Percentiles rank a stretch among this genome's conserved stretches.
These are phyloP conservation scores for Aspergillus sojae DNA, from an alignment of 2,329 filamentous ascomycete species.

Conservation along the genomic window DNA sequence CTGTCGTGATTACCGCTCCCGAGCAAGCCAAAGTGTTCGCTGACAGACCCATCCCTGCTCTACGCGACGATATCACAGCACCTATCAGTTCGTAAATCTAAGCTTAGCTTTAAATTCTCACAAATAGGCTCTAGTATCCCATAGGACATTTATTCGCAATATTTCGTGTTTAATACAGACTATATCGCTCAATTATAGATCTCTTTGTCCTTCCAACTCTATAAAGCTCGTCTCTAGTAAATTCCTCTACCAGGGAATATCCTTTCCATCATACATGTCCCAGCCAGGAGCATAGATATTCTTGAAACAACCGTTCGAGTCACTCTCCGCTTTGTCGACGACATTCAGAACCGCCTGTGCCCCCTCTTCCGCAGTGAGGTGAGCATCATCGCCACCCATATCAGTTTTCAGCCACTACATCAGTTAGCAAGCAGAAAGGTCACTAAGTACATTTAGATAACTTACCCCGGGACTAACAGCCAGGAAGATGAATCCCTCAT, in stretches of 20 bases:
- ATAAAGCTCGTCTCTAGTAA: not conserved
- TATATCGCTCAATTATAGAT: not conserved
- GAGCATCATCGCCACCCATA: slow-evolving; percentile 12
- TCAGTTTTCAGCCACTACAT: slow-evolving; percentile 13
- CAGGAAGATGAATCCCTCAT: slow-evolving; percentile 48
- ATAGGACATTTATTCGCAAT: no score
- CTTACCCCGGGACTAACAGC: slow-evolving; percentile 51
- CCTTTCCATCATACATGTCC: slow-evolving; percentile 7
- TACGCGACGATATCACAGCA: no score
- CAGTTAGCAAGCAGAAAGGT: not conserved
- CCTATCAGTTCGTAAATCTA: no score
- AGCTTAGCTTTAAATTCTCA: no score
- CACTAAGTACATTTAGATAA: not conserved
- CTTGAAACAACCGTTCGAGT: slow-evolving; percentile 8
- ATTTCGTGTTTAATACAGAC: no score
- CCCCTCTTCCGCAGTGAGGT: slow-evolving; percentile 11
- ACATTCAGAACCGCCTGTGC: slow-evolving; percentile 3
- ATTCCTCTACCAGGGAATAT: slow-evolving; percentile 4
- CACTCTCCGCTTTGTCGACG: not conserved
- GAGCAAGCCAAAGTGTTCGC: no score
- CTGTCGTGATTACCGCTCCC: no score
- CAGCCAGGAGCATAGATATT: slow-evolving; percentile 12
- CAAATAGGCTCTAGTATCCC: accelerated
- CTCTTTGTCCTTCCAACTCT: not conserved
- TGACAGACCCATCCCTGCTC: no score